phyloP scores from a whole-genome alignment of 1,284 basidiomycete genomes.

The Lignosus rhinocerotis region DNA sequence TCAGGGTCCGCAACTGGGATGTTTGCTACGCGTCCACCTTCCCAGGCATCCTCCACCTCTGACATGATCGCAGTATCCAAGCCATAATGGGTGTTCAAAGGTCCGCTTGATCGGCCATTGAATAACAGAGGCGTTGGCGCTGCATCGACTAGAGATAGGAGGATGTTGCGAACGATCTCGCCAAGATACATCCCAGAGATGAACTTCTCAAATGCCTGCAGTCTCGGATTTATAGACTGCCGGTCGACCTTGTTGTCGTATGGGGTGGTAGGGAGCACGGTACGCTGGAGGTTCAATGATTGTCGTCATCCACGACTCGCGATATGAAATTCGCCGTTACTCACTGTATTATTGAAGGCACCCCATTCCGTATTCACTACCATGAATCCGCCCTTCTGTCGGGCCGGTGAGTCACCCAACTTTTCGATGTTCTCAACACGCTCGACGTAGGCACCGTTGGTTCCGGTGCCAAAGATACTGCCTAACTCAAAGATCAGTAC shows the following conservation, averaged over 20 bases:
- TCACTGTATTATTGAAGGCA: slow-evolving; percentile 80
- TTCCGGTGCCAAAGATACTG: slow-evolving; percentile 96
- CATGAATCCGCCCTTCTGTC: slow-evolving; percentile 75
- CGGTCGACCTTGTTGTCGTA: slow-evolving; percentile 94
- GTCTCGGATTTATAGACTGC: slow-evolving; percentile 90
- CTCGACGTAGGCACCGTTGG: slow-evolving; percentile 97
- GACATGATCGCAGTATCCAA: slow-evolving; percentile 94
- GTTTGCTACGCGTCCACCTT: slow-evolving; percentile 37
- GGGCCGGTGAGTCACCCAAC: slow-evolving; percentile 62
- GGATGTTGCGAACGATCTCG: slow-evolving; percentile 86
- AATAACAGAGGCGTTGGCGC: slow-evolving; percentile 75
- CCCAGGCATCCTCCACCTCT: slow-evolving; percentile 78
- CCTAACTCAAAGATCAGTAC: slow-evolving; percentile 25
- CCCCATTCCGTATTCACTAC: slow-evolving; percentile 99
- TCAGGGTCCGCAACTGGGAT: slow-evolving; percentile 6
- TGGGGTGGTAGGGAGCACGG: slow-evolving; percentile 87
- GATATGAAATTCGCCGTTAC: slow-evolving; percentile 43
- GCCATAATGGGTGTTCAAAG: slow-evolving; percentile 89
- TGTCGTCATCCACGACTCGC: not conserved
- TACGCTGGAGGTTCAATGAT: slow-evolving; percentile 50
- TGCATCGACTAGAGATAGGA: slow-evolving; percentile 86
- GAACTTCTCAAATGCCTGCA: slow-evolving; percentile 97
- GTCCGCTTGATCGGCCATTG: slow-evolving; percentile 69
- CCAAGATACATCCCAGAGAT: slow-evolving; percentile 99
- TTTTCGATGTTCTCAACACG: slow-evolving; percentile 84